Evolutionary conservation across 805 yeast genomes (phyloP), one percentile per base, ranked within the genome.

Genomic region (Saturnispora dispora): DNA sequence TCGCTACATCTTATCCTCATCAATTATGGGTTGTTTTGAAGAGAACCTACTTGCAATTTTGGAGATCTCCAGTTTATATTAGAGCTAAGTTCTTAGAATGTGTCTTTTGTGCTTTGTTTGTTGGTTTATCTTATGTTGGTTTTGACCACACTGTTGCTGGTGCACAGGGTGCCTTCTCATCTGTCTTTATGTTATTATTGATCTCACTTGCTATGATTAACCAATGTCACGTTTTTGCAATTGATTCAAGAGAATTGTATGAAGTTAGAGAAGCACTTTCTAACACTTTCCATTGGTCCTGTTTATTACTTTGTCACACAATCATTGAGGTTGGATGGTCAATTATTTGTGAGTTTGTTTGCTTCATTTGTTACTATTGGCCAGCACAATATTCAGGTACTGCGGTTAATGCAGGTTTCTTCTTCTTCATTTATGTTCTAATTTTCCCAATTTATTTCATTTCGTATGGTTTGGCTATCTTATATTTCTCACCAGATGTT

Each of bases 251-350:
- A 62, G 83, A 79, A 48, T 64, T 83, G 42, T 84, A 68, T 58
- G 89, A 83, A 67, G 85, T 77, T 13, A 75, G 90, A 62, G 90
- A 84, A 61, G 72, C 79, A 23, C 73, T 81, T 48, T 80, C 86
- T 7, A 83, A 82, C 61, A 84, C 86, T 48, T 84, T 79, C 71
- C 83, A 81, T 58, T 84, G 89, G 89, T 71, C 80, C 35, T 63
- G 76, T 43, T 67, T 84, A 64, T 61, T 82, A 42, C 47, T 81
- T 17, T 68, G 82, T 1, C 81, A 81, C 58, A 70, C 74, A 46
- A 49, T 77, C 15, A 68, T 72, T 52, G 90, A 84, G 63, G 63
- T 81, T 18, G 86, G 85, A 17, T 84, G 81, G 71, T 77, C 78
- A 47, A 57, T 73, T 33, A 53, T 75, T 39, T 68, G 72, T 58